Conservation (phyloP, 2,329 filamentous ascomycete genomes). For the Pseudocercospora macadamiae region DNA sequence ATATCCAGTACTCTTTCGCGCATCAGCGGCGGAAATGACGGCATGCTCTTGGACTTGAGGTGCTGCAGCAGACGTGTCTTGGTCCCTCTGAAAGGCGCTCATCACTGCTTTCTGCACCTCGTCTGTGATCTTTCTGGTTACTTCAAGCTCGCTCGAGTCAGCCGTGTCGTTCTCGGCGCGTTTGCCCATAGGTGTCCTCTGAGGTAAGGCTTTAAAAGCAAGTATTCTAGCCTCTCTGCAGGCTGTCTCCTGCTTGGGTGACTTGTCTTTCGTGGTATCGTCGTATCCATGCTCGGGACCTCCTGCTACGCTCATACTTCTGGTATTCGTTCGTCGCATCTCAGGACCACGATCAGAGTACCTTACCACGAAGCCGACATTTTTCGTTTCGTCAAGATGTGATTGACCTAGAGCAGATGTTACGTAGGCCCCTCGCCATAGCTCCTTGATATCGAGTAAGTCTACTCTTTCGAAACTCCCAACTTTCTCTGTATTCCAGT, state of each 20-base stretch:
- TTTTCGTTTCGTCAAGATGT: constrained; percentile 76
- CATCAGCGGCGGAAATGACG: constrained; percentile 82
- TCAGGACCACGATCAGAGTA: constrained; percentile 71
- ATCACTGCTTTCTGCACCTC: constrained; percentile 71
- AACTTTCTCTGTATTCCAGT: constrained; percentile 95
- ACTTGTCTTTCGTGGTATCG: constrained; percentile 24
- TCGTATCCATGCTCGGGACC: constrained; percentile 41
- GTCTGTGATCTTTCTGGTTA: constrained; percentile 67
- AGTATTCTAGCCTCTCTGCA: constrained; percentile 43
- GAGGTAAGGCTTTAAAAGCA: constrained; percentile 61
- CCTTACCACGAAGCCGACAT: constrained; percentile 79
- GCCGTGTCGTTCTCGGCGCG: constrained; percentile 34
- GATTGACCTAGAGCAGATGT: constrained; percentile 80
- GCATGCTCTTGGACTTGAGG: constrained; percentile 60
- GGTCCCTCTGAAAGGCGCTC: constrained; percentile 47
- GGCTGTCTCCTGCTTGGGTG: constrained; percentile 24
- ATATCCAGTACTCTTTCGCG: constrained; percentile 82
- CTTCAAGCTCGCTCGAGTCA: constrained; percentile 53
- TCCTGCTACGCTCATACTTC: constrained; percentile 68
- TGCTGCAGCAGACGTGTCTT: constrained; percentile 31
- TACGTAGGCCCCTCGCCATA: constrained; percentile 85
- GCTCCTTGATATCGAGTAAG: constrained; percentile 69
- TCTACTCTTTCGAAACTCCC: constrained; percentile 86
- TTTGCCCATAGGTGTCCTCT: constrained; percentile 44
- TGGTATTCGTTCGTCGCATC: constrained; percentile 79